Conservation (phyloP, 108 stramenopile species). For the Cyclotella atomus region DNA sequence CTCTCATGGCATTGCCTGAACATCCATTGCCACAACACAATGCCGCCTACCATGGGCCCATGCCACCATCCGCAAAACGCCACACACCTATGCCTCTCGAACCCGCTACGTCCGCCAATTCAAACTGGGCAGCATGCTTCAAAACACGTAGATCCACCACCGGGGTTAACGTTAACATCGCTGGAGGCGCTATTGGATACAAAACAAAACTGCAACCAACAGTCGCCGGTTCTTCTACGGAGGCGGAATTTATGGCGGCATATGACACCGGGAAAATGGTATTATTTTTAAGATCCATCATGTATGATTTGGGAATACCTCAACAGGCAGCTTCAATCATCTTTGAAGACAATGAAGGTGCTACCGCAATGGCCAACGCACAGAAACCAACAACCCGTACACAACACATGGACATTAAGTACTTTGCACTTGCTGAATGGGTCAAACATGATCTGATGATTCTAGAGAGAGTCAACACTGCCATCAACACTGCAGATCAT, state of each 20-base stretch:
- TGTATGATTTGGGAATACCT: conserved; percentile 34
- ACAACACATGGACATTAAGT: conserved; percentile 25
- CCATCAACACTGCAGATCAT: conserved; percentile 1
- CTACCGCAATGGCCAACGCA: conserved; percentile 16
- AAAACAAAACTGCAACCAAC: conserved; percentile 20
- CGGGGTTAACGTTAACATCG: conserved; percentile 28
- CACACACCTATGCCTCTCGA: background rate
- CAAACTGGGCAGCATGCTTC: conserved; percentile 39
- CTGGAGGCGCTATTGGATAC: conserved; percentile 39
- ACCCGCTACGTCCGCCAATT: conserved; percentile 19
- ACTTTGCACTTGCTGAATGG: conserved; percentile 8
- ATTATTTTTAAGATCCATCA: conserved; percentile 33
- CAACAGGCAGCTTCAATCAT: conserved; percentile 33
- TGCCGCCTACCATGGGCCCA: background rate
- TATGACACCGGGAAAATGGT: conserved; percentile 33
- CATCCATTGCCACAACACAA: background rate
- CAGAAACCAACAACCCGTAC: conserved; percentile 20
- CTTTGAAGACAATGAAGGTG: conserved; percentile 27
- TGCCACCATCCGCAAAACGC: background rate
- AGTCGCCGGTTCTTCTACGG: no score
- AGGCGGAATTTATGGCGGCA: no score
- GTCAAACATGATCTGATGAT: conserved; percentile 10
- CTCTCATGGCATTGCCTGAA: conserved; percentile 5
- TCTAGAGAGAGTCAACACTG: background rate
- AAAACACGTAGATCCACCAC: conserved; percentile 28